Conservation (phyloP, 768 basidiomycete genomes). For the Dacryopinax primogenitus region DNA sequence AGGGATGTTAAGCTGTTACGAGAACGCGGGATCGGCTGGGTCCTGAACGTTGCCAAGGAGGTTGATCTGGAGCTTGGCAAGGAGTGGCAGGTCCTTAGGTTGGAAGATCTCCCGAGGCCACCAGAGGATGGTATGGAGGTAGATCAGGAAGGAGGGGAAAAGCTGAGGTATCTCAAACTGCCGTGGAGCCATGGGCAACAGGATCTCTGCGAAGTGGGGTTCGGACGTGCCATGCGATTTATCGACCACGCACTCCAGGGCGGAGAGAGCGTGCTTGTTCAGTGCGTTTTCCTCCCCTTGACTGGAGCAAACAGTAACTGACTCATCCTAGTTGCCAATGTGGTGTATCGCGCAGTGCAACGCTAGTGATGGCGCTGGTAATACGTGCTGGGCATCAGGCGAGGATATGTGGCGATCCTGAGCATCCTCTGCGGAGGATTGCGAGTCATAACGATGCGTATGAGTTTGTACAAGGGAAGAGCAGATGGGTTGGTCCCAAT, state of each 20-base stretch:
- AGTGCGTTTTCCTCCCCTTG: slow-evolving; percentile 42
- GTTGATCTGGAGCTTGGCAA: slow-evolving; percentile 33
- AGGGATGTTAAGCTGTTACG: slow-evolving; percentile 62
- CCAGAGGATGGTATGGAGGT: background rate
- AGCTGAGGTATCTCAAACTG: slow-evolving; percentile 78
- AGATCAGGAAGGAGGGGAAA: slow-evolving; percentile 44
- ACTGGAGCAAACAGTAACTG: slow-evolving; percentile 16
- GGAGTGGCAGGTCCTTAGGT: slow-evolving; percentile 10
- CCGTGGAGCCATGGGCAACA: slow-evolving; percentile 91
- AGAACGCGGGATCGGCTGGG: slow-evolving; percentile 58
- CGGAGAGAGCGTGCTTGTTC: slow-evolving; percentile 69
- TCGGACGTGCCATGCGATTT: slow-evolving; percentile 68
- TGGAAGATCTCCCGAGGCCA: background rate
- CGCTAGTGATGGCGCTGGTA: slow-evolving; percentile 77
- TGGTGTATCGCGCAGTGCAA: slow-evolving; percentile 83
- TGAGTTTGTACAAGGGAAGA: slow-evolving; percentile 78
- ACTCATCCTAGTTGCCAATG: slow-evolving; percentile 65
- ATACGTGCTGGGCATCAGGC: slow-evolving; percentile 81
- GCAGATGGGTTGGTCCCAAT: slow-evolving; percentile 78
- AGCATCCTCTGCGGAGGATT: slow-evolving; percentile 56
- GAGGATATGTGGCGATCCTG: slow-evolving; percentile 59
- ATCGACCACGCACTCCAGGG: slow-evolving; percentile 63
- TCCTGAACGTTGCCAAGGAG: slow-evolving; percentile 90
- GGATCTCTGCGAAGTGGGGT: slow-evolving; percentile 67
- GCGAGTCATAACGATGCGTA: slow-evolving; percentile 54